Base-by-base conservation (phyloP, 2,329 filamentous ascomycete species). In the Fusarium pseudoanthophilum region DNA sequence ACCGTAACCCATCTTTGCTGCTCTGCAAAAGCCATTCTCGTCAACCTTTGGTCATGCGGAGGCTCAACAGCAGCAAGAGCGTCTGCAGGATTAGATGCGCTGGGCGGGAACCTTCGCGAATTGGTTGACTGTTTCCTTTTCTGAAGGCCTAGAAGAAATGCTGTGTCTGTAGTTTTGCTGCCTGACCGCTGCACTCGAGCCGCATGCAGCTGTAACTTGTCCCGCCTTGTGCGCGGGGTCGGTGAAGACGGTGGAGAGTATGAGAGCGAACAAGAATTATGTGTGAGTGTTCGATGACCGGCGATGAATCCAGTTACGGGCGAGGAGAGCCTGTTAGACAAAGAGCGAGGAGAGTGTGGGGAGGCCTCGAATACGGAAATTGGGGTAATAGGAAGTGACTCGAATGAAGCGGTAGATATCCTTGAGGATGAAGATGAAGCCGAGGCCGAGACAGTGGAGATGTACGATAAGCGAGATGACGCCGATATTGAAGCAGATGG, bases 1-100 rank as follows among this genome's bases (percentile, higher is more conserved):
- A 97, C 95, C 80, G 87, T 91, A 78, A 92, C 88, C 90, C 90
- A 92, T 82, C 87, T 86, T 82, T 91, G 88, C 83, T 92, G 88
- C 81, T 90, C 89, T 74, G 87, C 84, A 81, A 86, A 90, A 65
- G 88, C 89, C 90, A 92, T 92, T 82, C 85, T 91, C 78, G 83
- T 83, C 72, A 87, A 81, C 72, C 82, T 84, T 76, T 84, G 84
- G 74, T 88, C 86, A 82, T 86, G 85, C 79, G 83, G 81, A 75
- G 85, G 83, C 78, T 86, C 84, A 75, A 84, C 77, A 72, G 84
- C 82, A 77, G 83, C 81, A 75, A 86, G 83, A 72, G 83, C 82
- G 80, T 84, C 83, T 64, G 82, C 81, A 75, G 83, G 79, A 76
- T 78, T 80, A 61, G 77, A 81, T 67, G 81, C 77, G 64, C 79